Conservation (phyloP, 2,329 filamentous ascomycete genomes). For the Stagonosporopsis rhizophila region DNA sequence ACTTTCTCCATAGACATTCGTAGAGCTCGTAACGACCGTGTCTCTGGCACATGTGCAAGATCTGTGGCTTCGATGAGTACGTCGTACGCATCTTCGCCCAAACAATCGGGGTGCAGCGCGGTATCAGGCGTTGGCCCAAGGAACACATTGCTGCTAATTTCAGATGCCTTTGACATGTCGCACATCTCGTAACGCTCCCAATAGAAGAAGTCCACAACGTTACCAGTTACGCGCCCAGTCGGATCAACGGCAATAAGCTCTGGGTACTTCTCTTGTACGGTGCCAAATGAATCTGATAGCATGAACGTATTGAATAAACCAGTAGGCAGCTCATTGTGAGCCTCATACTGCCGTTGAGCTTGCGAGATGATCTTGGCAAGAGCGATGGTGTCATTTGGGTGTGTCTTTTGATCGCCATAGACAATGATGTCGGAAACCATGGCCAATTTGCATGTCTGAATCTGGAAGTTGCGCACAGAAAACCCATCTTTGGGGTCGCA, state of each 20-base stretch:
- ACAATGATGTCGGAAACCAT: slow-evolving; percentile 90
- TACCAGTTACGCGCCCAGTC: slow-evolving; percentile 73
- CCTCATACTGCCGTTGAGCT: slow-evolving; percentile 78
- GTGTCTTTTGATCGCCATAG: slow-evolving; percentile 76
- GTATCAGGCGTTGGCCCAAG: slow-evolving; percentile 85
- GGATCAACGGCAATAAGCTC: slow-evolving; percentile 79
- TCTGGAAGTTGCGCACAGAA: slow-evolving; percentile 96
- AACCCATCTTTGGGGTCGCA: slow-evolving; percentile 89
- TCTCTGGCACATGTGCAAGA: slow-evolving; percentile 76
- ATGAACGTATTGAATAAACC: slow-evolving; percentile 86
- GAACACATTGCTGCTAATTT: slow-evolving; percentile 90
- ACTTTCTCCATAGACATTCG: slow-evolving; percentile 61
- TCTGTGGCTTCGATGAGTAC: slow-evolving; percentile 90
- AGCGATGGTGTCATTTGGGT: slow-evolving; percentile 70
- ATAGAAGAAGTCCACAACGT: slow-evolving; percentile 85
- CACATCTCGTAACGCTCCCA: slow-evolving; percentile 94
- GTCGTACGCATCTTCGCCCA: slow-evolving; percentile 70
- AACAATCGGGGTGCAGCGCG: slow-evolving; percentile 52
- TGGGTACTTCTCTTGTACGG: slow-evolving; percentile 72
- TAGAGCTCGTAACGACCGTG: slow-evolving; percentile 69
- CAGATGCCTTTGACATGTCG: slow-evolving; percentile 85
- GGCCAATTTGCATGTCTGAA: slow-evolving; percentile 87
- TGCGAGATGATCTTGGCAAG: slow-evolving; percentile 69
- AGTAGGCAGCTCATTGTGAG: slow-evolving; percentile 63
- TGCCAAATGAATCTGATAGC: slow-evolving; percentile 52